Conservation (phyloP, 495 filamentous ascomycete genomes). For the Podospora pseudopauciseta region DNA sequence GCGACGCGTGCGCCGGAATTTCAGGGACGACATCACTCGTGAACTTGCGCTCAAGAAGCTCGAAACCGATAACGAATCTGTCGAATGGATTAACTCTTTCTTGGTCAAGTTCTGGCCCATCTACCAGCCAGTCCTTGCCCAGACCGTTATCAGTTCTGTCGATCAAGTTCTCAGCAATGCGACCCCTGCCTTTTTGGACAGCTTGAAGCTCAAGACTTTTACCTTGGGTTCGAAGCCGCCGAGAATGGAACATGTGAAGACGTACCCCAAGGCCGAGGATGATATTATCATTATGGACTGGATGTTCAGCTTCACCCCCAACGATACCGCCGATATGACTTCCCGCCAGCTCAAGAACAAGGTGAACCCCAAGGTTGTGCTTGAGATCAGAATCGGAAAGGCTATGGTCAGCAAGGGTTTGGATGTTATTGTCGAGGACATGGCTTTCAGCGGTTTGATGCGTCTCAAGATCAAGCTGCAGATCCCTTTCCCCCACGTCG, state of each 20-base stretch:
- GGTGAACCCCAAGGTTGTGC: slow-evolving; percentile 91
- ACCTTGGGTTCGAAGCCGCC: slow-evolving; percentile 92
- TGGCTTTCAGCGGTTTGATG: slow-evolving; percentile 92
- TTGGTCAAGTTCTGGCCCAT: slow-evolving; percentile 99
- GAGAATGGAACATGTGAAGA: slow-evolving; percentile 94
- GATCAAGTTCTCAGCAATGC: slow-evolving; percentile 91
- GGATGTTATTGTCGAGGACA: slow-evolving; percentile 96
- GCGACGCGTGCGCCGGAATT: slow-evolving; percentile 89
- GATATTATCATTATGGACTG: slow-evolving; percentile 98
- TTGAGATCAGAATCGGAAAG: slow-evolving; percentile 91
- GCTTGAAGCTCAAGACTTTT: slow-evolving; percentile 85
- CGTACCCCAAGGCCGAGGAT: slow-evolving; percentile 92
- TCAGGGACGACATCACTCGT: slow-evolving; percentile 89
- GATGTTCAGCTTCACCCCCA: slow-evolving; percentile 98
- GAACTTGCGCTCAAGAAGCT: slow-evolving; percentile 86
- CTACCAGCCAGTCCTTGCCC: slow-evolving; percentile 86
- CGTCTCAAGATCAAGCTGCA: slow-evolving; percentile 96
- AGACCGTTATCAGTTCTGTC: slow-evolving; percentile 86
- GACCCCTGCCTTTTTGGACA: slow-evolving; percentile 90
- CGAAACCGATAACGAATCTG: slow-evolving; percentile 86
- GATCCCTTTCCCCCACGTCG: slow-evolving; percentile 90
- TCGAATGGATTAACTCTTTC: slow-evolving; percentile 99
- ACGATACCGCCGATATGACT: slow-evolving; percentile 89
- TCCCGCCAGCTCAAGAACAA: slow-evolving; percentile 85
- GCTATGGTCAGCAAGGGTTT: slow-evolving; percentile 93